These are phyloP conservation scores for Tolypocladium tropicale DNA, from an alignment of 2,329 filamentous ascomycete species.

Conservation along the genomic window DNA sequence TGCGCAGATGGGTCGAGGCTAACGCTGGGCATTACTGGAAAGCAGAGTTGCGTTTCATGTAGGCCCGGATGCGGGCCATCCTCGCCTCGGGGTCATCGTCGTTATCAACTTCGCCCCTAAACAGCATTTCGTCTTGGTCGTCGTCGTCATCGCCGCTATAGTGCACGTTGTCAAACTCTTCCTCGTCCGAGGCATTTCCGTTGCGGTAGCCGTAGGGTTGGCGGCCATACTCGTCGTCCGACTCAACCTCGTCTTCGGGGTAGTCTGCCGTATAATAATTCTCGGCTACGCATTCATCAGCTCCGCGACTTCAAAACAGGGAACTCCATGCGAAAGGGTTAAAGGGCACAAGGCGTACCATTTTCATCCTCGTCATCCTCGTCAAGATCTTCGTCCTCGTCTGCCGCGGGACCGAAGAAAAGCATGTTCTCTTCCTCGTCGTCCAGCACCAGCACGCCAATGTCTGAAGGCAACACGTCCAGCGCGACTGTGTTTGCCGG, in stretches of 20 bases:
- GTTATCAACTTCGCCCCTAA: constrained; percentile 26
- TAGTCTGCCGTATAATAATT: constrained; percentile 74
- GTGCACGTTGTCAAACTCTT: constrained; percentile 44
- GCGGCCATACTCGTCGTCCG: constrained; percentile 44
- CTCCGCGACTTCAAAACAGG: not conserved
- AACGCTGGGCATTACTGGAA: constrained; percentile 1
- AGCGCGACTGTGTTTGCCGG: constrained; percentile 39
- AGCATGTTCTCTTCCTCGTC: constrained; percentile 47
- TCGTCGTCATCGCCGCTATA: constrained; percentile 28
- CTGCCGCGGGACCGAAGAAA: constrained; percentile 49
- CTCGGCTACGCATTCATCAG: constrained; percentile 41
- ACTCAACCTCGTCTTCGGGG: constrained; percentile 67
- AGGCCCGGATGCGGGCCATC: constrained; percentile 27
- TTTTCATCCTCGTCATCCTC: constrained; percentile 58
- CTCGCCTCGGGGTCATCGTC: constrained; percentile 20
- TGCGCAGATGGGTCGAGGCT: not conserved
- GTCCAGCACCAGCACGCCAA: constrained; percentile 48
- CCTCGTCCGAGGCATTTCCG: constrained; percentile 42
- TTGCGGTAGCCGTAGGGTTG: constrained; percentile 46
- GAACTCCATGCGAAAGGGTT: not conserved
- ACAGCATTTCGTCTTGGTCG: constrained; percentile 25
- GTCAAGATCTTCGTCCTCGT: constrained; percentile 49
- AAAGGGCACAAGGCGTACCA: constrained; percentile 28
- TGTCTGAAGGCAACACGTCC: constrained; percentile 35
- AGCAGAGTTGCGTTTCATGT: constrained; percentile 22